These are phyloP conservation scores for Mycena pura DNA, from an alignment of 768 basidiomycete genomes.

Conservation along the genomic window DNA sequence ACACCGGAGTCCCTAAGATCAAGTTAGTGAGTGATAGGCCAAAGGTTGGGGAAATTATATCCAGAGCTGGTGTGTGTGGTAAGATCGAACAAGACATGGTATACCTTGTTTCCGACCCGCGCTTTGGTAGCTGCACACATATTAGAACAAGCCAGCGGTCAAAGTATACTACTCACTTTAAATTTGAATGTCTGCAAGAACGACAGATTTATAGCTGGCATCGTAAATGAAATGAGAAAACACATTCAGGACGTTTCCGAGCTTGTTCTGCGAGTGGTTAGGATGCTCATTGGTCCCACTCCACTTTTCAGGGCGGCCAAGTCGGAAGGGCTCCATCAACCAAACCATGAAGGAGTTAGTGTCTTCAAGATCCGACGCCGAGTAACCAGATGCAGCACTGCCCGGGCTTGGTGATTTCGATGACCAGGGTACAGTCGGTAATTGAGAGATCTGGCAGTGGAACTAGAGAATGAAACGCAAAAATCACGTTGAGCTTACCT, in stretches of 20 bases:
- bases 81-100: too few relatives aligned
- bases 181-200: constrained; percentile 15
- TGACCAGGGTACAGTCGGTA: neutral
- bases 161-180: too few relatives aligned
- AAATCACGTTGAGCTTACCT: too few relatives aligned
- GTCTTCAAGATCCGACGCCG: neutral
- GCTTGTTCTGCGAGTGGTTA: constrained; percentile 1
- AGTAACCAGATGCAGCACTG: constrained; percentile 2
- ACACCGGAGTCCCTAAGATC: too few relatives aligned
- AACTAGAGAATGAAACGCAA: too few relatives aligned
- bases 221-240: constrained; percentile 20
- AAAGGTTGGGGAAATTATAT: too few relatives aligned
- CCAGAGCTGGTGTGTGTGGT: too few relatives aligned
- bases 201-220: constrained; percentile 1
- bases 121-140: too few relatives aligned
- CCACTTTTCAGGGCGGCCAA: constrained; percentile 11
- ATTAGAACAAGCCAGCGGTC: too few relatives aligned
- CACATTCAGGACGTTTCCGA: constrained; percentile 12
- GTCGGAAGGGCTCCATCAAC: constrained; percentile 14
- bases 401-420: neutral
- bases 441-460: neutral
- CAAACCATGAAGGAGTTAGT: constrained; percentile 1
- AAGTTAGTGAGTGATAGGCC: too few relatives aligned
- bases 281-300: constrained; percentile 23
- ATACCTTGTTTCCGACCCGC: too few relatives aligned